Base-by-base conservation (phyloP, 2,329 filamentous ascomycete species). In the Diaporthe sp. region DNA sequence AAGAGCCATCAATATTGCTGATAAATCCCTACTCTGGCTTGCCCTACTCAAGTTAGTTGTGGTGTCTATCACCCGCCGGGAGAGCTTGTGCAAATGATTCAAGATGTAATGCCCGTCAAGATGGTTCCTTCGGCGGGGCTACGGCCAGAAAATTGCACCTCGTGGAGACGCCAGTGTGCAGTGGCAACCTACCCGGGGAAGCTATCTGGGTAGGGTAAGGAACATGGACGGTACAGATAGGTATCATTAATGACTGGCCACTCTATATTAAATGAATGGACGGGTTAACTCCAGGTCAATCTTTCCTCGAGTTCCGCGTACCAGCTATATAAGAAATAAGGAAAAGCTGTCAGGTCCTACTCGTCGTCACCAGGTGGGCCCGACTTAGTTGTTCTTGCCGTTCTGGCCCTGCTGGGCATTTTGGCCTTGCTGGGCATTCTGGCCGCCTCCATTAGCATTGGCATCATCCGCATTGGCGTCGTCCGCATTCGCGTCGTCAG, bases 241-340 rank as follows among this genome's bases (percentile, higher is more conserved):
- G n/a, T 53, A 39, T 68, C 47, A 53, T 68, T 68, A 53, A 68
- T 53, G 31, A 53, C 65, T 53, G 65, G 65, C 31, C 49, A 70
- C n/a, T 53, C 15, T 70, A 12, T 31, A 22, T 70, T 28, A 25
- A 42, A 55, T 28, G 42, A 55, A 53, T 28, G 65, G 8, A 55
- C 49, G n/a, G 49, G 34, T 31, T 22, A 12, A 42, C 49, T 39
- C 65, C 65, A 53, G n/a, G 22, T 70, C 65, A 9, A 55, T 8
- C 1, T 42, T 28, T 20, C 31, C 37, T 7, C 8, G 7, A 42
- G 22, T 15, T 34, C 47, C 63, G 31, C 25, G 9, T 20, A 53
- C 47, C 65, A 68, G 65, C 9, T 39, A 39, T 28, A 25, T 39
- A 25, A 20, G 22, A 39, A 42, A 25, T 20, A 42, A 55, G n/a